Evolutionary conservation across 1,284 basidiomycete genomes (phyloP).

Genomic region (Salmacisia buchloeana): DNA sequence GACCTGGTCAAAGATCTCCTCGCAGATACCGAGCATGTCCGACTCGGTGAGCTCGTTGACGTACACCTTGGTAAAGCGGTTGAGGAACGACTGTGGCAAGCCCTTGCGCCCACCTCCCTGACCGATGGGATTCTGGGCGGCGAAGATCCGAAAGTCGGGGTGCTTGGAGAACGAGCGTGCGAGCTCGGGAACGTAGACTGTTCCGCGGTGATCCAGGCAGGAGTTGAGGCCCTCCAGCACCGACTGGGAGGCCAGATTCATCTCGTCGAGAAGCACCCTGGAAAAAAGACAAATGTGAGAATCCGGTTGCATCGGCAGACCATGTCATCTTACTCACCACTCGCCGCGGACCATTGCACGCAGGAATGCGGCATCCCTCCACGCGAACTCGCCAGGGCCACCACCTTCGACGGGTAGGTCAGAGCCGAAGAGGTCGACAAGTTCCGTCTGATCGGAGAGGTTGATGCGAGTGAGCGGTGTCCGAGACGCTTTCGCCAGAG

Average conservation of each 20-base stretch:
- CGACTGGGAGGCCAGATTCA: slow-evolving; percentile 88
- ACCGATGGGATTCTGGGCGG: slow-evolving; percentile 91
- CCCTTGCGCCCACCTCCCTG: slow-evolving; percentile 98
- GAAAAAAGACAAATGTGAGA: background rate
- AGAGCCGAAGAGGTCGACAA: slow-evolving; percentile 92
- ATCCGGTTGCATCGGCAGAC: background rate
- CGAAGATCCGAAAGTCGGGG: slow-evolving; percentile 89
- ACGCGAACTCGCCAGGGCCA: slow-evolving; percentile 83
- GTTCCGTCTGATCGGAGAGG: slow-evolving; percentile 95
- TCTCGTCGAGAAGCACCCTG: slow-evolving; percentile 93
- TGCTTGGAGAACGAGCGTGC: slow-evolving; percentile 83
- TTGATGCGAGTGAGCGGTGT: slow-evolving; percentile 90
- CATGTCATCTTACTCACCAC: slow-evolving; percentile 59
- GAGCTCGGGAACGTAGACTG: slow-evolving; percentile 90
- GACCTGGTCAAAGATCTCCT: slow-evolving; percentile 44
- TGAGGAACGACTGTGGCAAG: slow-evolving; percentile 91
- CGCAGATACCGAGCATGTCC: slow-evolving; percentile 55
- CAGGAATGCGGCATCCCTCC: slow-evolving; percentile 96
- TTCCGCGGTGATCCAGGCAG: slow-evolving; percentile 89
- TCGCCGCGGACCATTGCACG: slow-evolving; percentile 69
- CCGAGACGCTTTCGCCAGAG: slow-evolving; percentile 74
- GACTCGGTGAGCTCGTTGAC: slow-evolving; percentile 75
- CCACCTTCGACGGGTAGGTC: slow-evolving; percentile 93
- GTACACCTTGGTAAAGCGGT: slow-evolving; percentile 96
- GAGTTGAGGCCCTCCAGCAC: slow-evolving; percentile 97